Conservation (phyloP, 129 eudicot species). For the Flaveria sonorensis region DNA sequence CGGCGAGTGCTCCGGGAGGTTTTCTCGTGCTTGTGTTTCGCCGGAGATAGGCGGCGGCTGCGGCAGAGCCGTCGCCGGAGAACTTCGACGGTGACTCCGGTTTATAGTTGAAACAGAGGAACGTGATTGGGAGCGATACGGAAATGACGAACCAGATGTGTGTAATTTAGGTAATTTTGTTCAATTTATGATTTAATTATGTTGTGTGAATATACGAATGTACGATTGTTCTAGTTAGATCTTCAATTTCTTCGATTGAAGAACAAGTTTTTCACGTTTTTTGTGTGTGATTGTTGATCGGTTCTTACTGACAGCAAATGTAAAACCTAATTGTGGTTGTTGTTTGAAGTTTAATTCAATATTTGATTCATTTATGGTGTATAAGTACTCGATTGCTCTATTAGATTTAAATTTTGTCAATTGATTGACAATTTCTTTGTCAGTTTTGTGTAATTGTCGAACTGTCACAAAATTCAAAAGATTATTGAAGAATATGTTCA, state of each 20-base stretch:
- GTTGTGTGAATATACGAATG: constrained; percentile 15
- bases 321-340: background rate
- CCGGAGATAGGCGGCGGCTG: constrained; percentile 30
- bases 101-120: background rate
- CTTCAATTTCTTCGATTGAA: constrained; percentile 19
- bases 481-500: background rate
- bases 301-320: constrained; percentile 10
- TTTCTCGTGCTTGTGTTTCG: constrained; percentile 31
- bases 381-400: too few species aligned
- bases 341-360: background rate
- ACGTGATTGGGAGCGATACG: constrained; percentile 15
- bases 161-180: constrained; percentile 6
- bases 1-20: constrained; percentile 29
- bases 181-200: constrained; percentile 22
- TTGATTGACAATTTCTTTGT: too few species aligned
- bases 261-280: background rate
- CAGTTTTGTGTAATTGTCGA: too few species aligned
- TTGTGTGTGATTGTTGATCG: background rate
- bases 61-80: constrained; percentile 19
- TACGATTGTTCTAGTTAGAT: constrained; percentile 6
- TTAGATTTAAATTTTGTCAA: too few species aligned
- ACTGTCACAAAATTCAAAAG: background rate
- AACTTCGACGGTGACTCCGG: constrained; percentile 34
- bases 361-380: too few species aligned
- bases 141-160: background rate